Evolutionary conservation across 208 protist genomes (phyloP).

Genomic region (Strigomonas galati): DNA sequence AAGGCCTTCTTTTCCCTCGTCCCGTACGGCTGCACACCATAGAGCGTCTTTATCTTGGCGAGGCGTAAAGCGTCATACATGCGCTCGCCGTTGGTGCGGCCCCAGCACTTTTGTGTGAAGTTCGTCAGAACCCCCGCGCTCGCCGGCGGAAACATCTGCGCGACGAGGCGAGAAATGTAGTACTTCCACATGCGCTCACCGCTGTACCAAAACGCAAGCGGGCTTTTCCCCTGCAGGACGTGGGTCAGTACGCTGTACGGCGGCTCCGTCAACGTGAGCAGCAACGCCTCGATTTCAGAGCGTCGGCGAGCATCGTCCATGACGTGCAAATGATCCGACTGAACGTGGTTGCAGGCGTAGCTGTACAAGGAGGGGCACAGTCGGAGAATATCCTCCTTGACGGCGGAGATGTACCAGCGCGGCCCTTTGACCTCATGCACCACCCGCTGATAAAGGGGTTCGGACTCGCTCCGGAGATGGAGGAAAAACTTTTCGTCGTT

Average conservation of each 20-base stretch:
- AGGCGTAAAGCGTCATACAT: conserved; percentile 85
- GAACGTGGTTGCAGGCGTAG: conserved; percentile 46
- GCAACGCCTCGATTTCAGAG: conserved; percentile 69
- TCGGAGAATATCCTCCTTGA: not conserved
- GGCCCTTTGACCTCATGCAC: too few relatives aligned
- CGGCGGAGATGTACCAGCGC: too few relatives aligned
- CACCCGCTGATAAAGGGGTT: too few relatives aligned
- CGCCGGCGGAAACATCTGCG: conserved; percentile 67
- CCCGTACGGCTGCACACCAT: conserved; percentile 74
- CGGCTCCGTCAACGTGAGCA: conserved; percentile 56
- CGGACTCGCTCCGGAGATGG: too few relatives aligned
- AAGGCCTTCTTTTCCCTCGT: conserved; percentile 84
- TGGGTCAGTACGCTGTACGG: conserved; percentile 75
- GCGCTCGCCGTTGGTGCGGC: conserved; percentile 74
- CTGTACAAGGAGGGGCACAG: conserved; percentile 39
- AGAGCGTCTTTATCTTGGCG: conserved; percentile 65
- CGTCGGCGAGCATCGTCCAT: conserved; percentile 73
- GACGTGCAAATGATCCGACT: conserved; percentile 70
- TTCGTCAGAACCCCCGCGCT: conserved; percentile 87
- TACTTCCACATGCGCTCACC: conserved; percentile 85
- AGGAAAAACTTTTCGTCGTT: too few relatives aligned
- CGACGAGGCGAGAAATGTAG: conserved; percentile 56
- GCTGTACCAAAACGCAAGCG: conserved; percentile 71
- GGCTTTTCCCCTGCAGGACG: conserved; percentile 63
- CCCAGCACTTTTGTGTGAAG: conserved; percentile 92